Conservation (phyloP, 2,329 filamentous ascomycete species). For the Fusarium sp. region DNA sequence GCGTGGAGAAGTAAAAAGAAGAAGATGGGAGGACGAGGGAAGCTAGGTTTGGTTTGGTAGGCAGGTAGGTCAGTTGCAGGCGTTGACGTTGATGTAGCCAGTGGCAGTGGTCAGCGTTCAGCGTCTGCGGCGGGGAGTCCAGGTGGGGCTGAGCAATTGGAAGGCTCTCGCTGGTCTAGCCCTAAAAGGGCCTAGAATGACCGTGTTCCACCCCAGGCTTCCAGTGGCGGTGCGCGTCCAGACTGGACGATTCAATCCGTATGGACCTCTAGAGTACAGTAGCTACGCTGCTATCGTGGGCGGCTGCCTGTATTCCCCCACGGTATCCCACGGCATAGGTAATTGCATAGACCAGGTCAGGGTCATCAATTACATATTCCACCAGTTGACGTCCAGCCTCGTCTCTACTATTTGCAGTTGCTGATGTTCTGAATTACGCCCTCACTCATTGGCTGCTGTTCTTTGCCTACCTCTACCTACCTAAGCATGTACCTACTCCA, state of each 20-base stretch:
- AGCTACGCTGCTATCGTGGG: neutral
- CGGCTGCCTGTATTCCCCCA: neutral
- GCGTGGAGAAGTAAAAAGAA: slow-evolving; percentile 14
- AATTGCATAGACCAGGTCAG: neutral
- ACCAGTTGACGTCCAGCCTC: neutral
- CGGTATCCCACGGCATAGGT: neutral
- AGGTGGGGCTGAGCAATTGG: slow-evolving; percentile 25
- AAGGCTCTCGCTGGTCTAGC: slow-evolving; percentile 8
- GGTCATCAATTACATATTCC: neutral
- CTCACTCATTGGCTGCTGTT: neutral
- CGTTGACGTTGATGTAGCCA: slow-evolving; percentile 35
- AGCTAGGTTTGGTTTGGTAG: slow-evolving; percentile 19
- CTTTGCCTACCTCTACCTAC: neutral
- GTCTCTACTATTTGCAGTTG: neutral
- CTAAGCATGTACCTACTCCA: neutral
- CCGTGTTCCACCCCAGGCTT: slow-evolving; percentile 28
- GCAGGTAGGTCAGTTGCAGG: neutral
- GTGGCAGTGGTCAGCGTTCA: slow-evolving; percentile 14
- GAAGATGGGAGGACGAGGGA: slow-evolving; percentile 19
- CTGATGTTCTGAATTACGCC: neutral
- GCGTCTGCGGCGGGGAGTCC: neutral
- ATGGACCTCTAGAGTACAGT: neutral
- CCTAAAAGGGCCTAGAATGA: slow-evolving; percentile 22
- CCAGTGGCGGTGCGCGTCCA: slow-evolving; percentile 35
- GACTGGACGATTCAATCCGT: neutral